These are phyloP conservation scores for Zygosaccharomyces kombuchaensis DNA, from an alignment of 805 yeast genomes.

Conservation along the genomic window DNA sequence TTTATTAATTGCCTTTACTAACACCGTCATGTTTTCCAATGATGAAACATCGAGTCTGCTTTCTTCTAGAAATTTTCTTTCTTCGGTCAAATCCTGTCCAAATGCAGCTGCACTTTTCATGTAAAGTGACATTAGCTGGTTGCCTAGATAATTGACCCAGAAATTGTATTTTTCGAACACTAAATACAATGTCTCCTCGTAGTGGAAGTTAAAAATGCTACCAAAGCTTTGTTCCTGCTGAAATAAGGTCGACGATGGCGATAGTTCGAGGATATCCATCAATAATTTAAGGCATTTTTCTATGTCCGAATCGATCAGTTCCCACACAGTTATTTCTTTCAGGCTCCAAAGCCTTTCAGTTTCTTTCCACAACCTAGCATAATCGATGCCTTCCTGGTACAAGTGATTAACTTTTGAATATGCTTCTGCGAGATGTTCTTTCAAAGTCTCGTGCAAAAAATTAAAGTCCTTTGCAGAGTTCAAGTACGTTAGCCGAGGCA, in stretches of 20 bases:
- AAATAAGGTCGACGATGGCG: background rate
- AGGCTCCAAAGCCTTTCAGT: conserved; percentile 5
- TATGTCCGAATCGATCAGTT: background rate
- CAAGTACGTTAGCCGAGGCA: background rate
- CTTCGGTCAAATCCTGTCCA: conserved; percentile 31
- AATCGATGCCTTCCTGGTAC: background rate
- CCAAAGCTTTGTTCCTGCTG: background rate
- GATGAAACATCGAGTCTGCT: conserved; percentile 37
- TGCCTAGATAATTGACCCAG: conserved; percentile 50
- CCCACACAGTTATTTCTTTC: background rate
- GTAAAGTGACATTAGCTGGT: conserved; percentile 40
- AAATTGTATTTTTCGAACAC: conserved; percentile 50
- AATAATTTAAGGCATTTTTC: conserved; percentile 5
- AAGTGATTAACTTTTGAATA: conserved; percentile 1
- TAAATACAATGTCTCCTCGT: conserved; percentile 1
- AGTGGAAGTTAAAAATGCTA: background rate
- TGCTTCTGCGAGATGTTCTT: background rate
- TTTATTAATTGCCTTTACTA: conserved; percentile 40
- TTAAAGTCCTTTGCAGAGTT: background rate
- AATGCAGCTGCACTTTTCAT: conserved; percentile 30
- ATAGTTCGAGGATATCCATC: conserved; percentile 1
- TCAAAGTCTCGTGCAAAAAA: background rate
- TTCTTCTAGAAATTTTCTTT: conserved; percentile 39
- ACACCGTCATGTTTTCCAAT: conserved; percentile 35
- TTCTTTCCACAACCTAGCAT: background rate